Evolutionary conservation across 768 basidiomycete species (phyloP), one percentile per base, ranked within the genome.

Genomic region (Phylloporus rhodoxanthus): DNA sequence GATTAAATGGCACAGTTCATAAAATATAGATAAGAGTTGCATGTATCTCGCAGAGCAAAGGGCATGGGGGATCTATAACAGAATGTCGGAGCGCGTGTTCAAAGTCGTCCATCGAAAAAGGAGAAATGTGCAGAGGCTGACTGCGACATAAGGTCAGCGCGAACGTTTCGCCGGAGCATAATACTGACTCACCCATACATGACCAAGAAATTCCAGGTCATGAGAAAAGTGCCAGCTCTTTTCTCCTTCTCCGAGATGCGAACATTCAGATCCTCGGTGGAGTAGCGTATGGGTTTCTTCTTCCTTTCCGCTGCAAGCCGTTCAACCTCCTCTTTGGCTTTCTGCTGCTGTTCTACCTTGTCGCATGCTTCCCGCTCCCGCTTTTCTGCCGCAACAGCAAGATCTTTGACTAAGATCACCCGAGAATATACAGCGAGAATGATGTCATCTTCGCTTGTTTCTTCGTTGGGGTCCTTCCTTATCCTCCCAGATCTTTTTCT

Each of bases 121-220:
- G 73, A 11, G 94, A 94, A 15, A 99, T 69, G 53, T 87, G 84
- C 14, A 98, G 75, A 2, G 94, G 86, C 76, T 87, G 84, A 5
- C 95, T 96, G 53, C 36, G 28, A 43, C 47, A 51, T 33, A 45
- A 39, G 51, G 46, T 52, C 26, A 60, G 21, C 40, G 20, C 38
- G 17, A 29, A 37, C 36, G 25, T 6, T 19, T 33, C 37, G 2
- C 11, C 9, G 2, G 40, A 30, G 9, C 20, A 5, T 28, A n/a
- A 51, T 20, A 37, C 54, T 15, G 25, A 69, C 82, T 59, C 64
- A 96, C 96, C 93, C 91, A 68, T 94, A 94, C 45, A 92, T 85
- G 46, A 90, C 85, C 48, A 98, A 68, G 68, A 95, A 95, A 68
- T 91, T 93, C 94, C 94, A 99, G 8, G 82, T 72, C 85, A 90